Evolutionary conservation across 495 filamentous ascomycete species (phyloP).

Genomic region (Daldinia vernicosa): DNA sequence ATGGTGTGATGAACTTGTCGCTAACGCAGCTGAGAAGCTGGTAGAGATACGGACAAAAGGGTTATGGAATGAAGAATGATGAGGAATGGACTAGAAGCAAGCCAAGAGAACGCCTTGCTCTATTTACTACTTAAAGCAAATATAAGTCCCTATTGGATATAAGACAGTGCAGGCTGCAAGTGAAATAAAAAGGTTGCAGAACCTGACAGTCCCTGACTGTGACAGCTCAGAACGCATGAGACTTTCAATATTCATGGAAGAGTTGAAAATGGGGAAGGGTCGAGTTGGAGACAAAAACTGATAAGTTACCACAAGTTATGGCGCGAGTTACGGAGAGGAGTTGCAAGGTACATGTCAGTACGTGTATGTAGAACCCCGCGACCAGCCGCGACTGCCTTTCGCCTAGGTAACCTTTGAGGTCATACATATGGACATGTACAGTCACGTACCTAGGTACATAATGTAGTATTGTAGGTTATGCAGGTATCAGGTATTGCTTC

Average conservation of each 20-base stretch:
- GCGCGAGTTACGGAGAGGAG: neutral
- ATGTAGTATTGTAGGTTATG: neutral
- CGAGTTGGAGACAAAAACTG: neutral
- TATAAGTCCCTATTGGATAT: neutral
- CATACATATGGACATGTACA: neutral
- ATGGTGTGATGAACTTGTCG: neutral
- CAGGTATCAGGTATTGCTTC: neutral
- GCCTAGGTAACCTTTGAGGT: neutral
- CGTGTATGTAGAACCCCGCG: neutral
- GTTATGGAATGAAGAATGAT: neutral
- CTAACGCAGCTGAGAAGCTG: neutral
- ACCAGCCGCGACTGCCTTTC: too few species aligned
- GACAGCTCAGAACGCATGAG: constrained; percentile 29
- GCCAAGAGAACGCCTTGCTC: neutral
- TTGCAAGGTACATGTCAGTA: neutral
- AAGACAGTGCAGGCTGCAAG: constrained; percentile 6
- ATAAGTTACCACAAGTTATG: neutral
- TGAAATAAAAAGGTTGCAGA: constrained; percentile 1
- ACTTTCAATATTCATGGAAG: neutral
- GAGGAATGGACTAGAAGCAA: constrained; percentile 2
- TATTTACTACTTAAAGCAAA: neutral
- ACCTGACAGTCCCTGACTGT: constrained; percentile 14
- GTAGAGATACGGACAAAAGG: neutral
- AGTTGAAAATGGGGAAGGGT: neutral
- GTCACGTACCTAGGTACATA: too few species aligned